A percentile compares a stretch with the other conserved stretches of the same genome.
phyloP scores from a whole-genome alignment of 345 rosid species.

The Eucalyptus erythrocorys region DNA sequence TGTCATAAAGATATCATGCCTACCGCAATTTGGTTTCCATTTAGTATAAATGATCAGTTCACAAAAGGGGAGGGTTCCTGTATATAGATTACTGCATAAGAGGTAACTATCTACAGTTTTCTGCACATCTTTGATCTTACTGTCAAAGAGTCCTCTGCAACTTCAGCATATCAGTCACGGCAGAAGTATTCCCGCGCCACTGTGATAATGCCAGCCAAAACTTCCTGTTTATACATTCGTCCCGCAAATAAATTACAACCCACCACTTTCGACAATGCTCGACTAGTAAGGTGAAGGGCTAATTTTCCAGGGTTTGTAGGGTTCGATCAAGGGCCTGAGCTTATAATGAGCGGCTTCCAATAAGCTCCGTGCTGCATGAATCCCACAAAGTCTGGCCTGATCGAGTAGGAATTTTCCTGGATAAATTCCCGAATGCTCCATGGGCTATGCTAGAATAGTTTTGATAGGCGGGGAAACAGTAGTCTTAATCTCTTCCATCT shows the following conservation, averaged over 20 bases:
- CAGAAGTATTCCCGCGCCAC: background rate
- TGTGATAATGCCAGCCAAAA: background rate
- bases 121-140: too few relatives aligned
- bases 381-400: too few relatives aligned
- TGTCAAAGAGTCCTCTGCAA: too few relatives aligned
- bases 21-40: background rate
- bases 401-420: background rate
- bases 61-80: too few relatives aligned
- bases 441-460: background rate
- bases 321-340: background rate
- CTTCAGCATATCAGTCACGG: too few relatives aligned
- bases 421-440: background rate
- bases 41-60: too few relatives aligned
- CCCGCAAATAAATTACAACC: background rate
- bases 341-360: background rate
- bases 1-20: background rate
- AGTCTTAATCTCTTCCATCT: constrained; percentile 76
- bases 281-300: background rate
- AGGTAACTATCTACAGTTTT: too few relatives aligned
- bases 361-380: background rate
- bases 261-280: background rate
- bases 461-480: constrained; percentile 15
- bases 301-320: background rate
- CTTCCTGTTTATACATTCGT: background rate
- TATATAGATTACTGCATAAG: too few relatives aligned